Percentiles rank a stretch among this genome's conserved stretches.
Evolutionary conservation across 208 protist genomes (phyloP).

Genomic region (Phytomonas francai): DNA sequence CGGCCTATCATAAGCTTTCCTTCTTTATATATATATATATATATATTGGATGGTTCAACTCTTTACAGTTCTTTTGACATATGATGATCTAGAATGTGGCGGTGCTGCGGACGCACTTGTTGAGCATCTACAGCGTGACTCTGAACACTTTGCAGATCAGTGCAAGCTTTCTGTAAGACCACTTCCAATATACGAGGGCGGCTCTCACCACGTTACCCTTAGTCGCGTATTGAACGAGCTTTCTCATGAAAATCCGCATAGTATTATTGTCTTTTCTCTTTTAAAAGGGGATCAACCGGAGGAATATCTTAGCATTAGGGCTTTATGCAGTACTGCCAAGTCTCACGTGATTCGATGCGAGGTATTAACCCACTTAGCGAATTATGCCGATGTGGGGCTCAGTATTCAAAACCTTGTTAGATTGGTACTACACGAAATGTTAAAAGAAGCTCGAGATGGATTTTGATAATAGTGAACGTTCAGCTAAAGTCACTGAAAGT

Average conservation of each 20-base stretch:
- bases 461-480: neutral
- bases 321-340: slow-evolving; percentile 65
- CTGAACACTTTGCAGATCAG: slow-evolving; percentile 23
- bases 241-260: slow-evolving; percentile 60
- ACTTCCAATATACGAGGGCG: slow-evolving; percentile 48
- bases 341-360: slow-evolving; percentile 51
- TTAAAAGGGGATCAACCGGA: slow-evolving; percentile 73
- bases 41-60: slow-evolving; percentile 27
- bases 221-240: slow-evolving; percentile 65
- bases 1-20: neutral
- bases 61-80: slow-evolving; percentile 69
- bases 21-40: too few relatives aligned
- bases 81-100: slow-evolving; percentile 84
- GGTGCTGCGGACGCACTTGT: slow-evolving; percentile 77
- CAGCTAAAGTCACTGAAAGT: neutral
- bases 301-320: slow-evolving; percentile 71
- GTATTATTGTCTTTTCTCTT: slow-evolving; percentile 75
- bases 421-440: slow-evolving; percentile 63
- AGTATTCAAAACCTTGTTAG: slow-evolving; percentile 81
- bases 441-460: slow-evolving; percentile 11
- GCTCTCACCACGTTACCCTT: slow-evolving; percentile 65
- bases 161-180: slow-evolving; percentile 62
- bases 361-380: slow-evolving; percentile 72
- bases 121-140: slow-evolving; percentile 68
- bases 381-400: slow-evolving; percentile 79